Evolutionary conservation across 176 grass and related monocot genomes (phyloP), one percentile per base, ranked within the genome.

Genomic region (Aegilops longissima): DNA sequence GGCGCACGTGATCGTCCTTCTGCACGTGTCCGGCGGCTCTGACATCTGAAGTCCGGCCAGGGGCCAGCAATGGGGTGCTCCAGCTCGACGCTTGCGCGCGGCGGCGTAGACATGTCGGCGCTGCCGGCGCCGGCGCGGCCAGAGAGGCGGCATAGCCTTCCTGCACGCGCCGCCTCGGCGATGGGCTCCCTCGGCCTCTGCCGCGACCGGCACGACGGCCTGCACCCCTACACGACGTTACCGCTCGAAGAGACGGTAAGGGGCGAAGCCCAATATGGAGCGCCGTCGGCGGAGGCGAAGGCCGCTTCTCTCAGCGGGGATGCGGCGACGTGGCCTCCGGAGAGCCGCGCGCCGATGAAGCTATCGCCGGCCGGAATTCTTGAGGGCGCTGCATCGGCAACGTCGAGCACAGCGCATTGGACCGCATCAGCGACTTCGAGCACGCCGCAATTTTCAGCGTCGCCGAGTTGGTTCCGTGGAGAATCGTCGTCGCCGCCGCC

Each of bases 1-100:
- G 39, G 0, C 35, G 1, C n/a, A 16, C 35, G 59, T 39, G 58
- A 59, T 63, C 51, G 2, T 23, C 30, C 9, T 24, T 14, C 12
- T 12, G 4, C 80, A 11, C 6, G 77, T 13, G 63, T 62, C 25
- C 80, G 23, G 56, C 34, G 39, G 38, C 27, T 80, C 49, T 35
- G 4, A 76, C 44, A 45, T 76, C 73, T 7, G 24, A 76, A 68
- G 31, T 59, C 34, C 24, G 40, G 52, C 58, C 23, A 30, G 80
- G 18, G 40, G 64, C 58, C 23, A 31, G 80, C 40, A 52, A 98
- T 98, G 95, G 93, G 95, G 34, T 98, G 91, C 87, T 85, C 93
- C 12, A 84, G 93, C 87, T 98, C 95, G 66, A 95, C 86, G 45
- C 70, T 90, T 33, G 75, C 20, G 73, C 73, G 73, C 47, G 67